phyloP scores from a whole-genome alignment of 192 early-diverging fungal species.

The Geranomyces michiganensis region DNA sequence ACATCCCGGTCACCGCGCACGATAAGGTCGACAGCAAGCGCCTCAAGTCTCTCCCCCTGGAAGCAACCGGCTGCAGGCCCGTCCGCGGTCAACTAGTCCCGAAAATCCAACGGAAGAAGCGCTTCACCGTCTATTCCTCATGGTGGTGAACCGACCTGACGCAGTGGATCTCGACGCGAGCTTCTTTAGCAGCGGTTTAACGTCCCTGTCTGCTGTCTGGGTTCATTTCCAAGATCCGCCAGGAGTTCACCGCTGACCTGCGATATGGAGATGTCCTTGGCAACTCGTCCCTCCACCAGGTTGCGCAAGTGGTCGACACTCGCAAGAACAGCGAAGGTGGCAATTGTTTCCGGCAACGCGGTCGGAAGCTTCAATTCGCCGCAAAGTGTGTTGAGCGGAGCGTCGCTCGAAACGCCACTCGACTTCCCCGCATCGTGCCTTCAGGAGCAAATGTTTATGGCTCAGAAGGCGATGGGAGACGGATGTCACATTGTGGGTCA shows the following conservation, averaged over 20 bases:
- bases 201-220: neutral
- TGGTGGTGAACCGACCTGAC: neutral
- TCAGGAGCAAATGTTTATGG: constrained; percentile 19
- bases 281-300: constrained; percentile 2
- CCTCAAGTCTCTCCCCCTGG: constrained; percentile 11
- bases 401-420: neutral
- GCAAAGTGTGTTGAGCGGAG: neutral
- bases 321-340: neutral
- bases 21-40: constrained; percentile 24
- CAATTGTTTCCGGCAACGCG: neutral
- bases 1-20: constrained; percentile 6
- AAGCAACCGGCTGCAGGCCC: neutral
- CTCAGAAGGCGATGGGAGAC: constrained; percentile 9
- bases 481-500: constrained; percentile 7
- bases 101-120: neutral
- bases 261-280: constrained; percentile 1
- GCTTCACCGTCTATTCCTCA: constrained; percentile 1
- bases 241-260: neutral
- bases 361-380: neutral
- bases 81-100: neutral
- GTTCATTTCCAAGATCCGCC: constrained; percentile 9
- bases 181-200: neutral
- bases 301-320: neutral
- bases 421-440: constrained; percentile 17
- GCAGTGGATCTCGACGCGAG: constrained; percentile 1